Evolutionary conservation across 345 rosid species (phyloP), one percentile per base, ranked within the genome.

Genomic region (Eutrema japonicum): DNA sequence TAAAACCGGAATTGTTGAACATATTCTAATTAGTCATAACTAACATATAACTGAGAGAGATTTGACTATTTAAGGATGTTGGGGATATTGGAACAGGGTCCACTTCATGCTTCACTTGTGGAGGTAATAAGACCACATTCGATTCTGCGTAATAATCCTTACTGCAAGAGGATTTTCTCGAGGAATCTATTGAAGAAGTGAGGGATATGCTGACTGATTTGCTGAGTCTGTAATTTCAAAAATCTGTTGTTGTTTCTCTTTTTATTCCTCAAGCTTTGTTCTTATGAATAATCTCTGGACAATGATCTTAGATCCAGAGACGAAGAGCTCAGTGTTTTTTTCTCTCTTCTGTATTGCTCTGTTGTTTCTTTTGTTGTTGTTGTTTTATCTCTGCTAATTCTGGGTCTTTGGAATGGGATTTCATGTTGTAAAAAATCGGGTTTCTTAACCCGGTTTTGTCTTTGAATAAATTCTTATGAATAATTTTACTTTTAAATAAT

Each of bases 61-160:
- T 47, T 47, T 45, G 22, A 14, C 7, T 6, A 3, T 7, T 47
- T 3, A 47, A 7, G 26, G 14, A 47, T 14, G 51, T 49, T 8
- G 42, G 27, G 5, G 7, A 49, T n/a, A 29, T 22, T 37, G 65
- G 37, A 40, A 64, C 69, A 77, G 81, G 81, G 81, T 8, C 73
- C 81, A 65, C 70, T 71, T 66, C 77, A 67, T 71, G 81, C 77
- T 35, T 72, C 81, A 32, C 73, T 78, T 0, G 77, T 72, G 57
- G 81, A 78, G 43, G 81, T 67, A 1, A 72, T 78, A 72, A 61
- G 73, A 45, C 77, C 81, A 42, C 81, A 72, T 66, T 59, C 81
- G 32, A 65, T 71, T 43, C 52, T 77, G 22, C 81, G 81, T 47
- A 78, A 72, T 53, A 78, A 72, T 66, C 81, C 81, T n/a, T 78